Base-by-base conservation (phyloP, 176 grass and related monocot species). In the Juncus effusus region DNA sequence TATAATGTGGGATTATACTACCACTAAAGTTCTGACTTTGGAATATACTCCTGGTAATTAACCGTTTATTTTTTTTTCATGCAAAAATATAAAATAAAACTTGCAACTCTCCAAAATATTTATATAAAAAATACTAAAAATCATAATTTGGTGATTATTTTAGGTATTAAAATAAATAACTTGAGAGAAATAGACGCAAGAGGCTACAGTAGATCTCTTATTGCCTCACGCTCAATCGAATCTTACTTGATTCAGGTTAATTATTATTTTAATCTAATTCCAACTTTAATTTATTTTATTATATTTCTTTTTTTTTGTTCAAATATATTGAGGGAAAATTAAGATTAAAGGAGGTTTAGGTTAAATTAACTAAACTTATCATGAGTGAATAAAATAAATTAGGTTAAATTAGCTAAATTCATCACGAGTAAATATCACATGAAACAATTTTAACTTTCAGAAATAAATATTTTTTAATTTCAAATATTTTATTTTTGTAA, bases 241-340 rank as follows among this genome's bases (percentile, higher is more conserved):
- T 88, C 92, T 67, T 96, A 96, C 60, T 82, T 96, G 59, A 91
- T 96, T 77, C 92, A 96, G 92, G 92, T 96, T 74, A 54, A 60
- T 38, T 15, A 38, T 72, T 67, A 3, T 73, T 52, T 76, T 77
- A 37, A 10, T 65, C 62, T 47, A 67, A 49, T 52, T 3, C 50
- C 55, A 10, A 54, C 45, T 74, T 62, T 14, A 11, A 56, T 41
- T 59, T 11, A 56, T 79, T 16, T 74, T 45, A 64, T 52, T 63
- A 67, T 66, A 74, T 37, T 42, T 65, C 13, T 53, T 19, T 62
- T 61, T 56, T 52, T 55, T 55, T 56, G 6, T 40, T 41, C 40
- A 6, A 9, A n/a, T 53, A 42, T 45, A 68, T 38, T 8, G 54
- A 68, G 50, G 38, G 10, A n/a, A n/a, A 44, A 50, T 3, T 51